Evolutionary conservation across 1,139 yeast genomes (phyloP), one percentile per base, ranked within the genome.

Genomic region (Geotrichum fermentans): DNA sequence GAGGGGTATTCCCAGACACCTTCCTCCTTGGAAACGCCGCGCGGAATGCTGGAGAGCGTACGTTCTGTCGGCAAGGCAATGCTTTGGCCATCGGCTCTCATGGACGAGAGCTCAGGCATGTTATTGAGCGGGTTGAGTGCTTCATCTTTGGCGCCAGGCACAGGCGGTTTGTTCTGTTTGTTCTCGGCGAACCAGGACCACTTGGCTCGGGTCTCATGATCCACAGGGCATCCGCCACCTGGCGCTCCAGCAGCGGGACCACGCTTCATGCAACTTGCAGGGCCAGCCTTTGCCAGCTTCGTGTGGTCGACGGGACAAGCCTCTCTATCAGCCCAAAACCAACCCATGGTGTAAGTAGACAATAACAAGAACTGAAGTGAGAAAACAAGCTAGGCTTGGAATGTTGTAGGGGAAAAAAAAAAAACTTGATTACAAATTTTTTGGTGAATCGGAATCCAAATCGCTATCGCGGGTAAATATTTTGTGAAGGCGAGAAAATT

Each of bases 1-100:
- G 96, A 88, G 1, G 99, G 99, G 65, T 94, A 92, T 66, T 92
- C 98, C 99, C 99, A 92, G 42, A 82, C 79, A 0, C 95, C 90
- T 54, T 78, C 78, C 22, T 71, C 75, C 2, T 71, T 73, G n/a
- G 68, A 63, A 34, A 75, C 78, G 22, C 97, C 97, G 56, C 88
- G 77, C 17, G 99, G 98, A 52, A 92, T 92, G 3, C 89, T 71
- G 10, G 96, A 87, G 39, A 82, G 68, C 2, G 95, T 84, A 60
- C 97, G 79, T 48, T 83, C 86, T 0, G 94, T 86, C 5, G 97
- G 89, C 38, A 92, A 73, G 30, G 77, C 78, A 43, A 86, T 61
- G 52, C 75, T 79, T 65, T 92, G 98, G 18, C 95, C 96, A 0
- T 95, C 89, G 1, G 84, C 84, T 58, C 73, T 78, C 47, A 77